These are phyloP conservation scores for Chrysoporthe cubensis DNA, from an alignment of 2,329 filamentous ascomycete genomes.

Conservation along the genomic window DNA sequence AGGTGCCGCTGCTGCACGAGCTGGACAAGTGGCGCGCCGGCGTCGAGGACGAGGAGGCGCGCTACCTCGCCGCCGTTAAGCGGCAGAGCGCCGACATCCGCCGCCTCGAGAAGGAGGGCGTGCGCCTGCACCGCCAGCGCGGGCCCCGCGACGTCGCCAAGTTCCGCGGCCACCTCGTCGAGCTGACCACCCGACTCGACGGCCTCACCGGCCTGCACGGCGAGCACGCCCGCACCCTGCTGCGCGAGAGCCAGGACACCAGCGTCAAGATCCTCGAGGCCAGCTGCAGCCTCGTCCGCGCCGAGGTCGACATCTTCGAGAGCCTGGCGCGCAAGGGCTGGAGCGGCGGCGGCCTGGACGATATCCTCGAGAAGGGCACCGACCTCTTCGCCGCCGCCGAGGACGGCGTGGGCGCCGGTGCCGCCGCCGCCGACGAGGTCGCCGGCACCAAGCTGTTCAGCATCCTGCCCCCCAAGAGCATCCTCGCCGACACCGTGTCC, in stretches of 20 bases:
- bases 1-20: conserved; percentile 71
- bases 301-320: conserved; percentile 73
- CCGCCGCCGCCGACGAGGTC: conserved; percentile 39
- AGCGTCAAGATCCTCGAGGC: conserved; percentile 66
- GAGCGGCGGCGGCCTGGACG: conserved; percentile 68
- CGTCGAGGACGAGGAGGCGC: conserved; percentile 67
- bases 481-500: conserved; percentile 57
- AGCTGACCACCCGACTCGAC: conserved; percentile 65
- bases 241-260: conserved; percentile 68
- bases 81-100: conserved; percentile 64
- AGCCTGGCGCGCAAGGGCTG: conserved; percentile 68
- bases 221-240: conserved; percentile 61
- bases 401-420: conserved; percentile 39
- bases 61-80: conserved; percentile 60
- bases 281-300: conserved; percentile 66
- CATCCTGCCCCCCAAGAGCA: conserved; percentile 66
- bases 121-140: conserved; percentile 62
- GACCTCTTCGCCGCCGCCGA: conserved; percentile 57
- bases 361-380: conserved; percentile 65
- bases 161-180: conserved; percentile 66
- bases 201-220: conserved; percentile 64
- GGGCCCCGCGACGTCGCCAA: conserved; percentile 62
- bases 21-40: conserved; percentile 66
- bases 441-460: conserved; percentile 61
- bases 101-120: conserved; percentile 66